Evolutionary conservation across 306 rosid genomes (phyloP), one percentile per base, ranked within the genome.

Genomic region (Rubus parviflorus): DNA sequence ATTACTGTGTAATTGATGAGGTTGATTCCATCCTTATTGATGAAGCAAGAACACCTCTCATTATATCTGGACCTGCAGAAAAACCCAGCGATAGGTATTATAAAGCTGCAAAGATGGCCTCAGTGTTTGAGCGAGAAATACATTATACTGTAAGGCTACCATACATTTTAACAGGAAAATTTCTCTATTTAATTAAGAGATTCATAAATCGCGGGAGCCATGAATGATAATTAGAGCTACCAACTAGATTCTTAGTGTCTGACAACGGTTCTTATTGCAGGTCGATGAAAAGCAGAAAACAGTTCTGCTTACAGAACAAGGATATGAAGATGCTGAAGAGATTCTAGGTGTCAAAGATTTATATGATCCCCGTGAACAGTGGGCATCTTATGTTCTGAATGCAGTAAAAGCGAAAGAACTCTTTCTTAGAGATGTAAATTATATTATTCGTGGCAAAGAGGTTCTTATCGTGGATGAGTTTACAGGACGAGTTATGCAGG

Each of bases 401-500:
- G 97, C 98, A 82, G 87, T 95, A 75, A 95, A 95, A 86, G 93
- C 97, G 4, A 95, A 92, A 82, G 98, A 95, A 81, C 88, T 95
- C 68, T 95, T 95, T 90, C 97, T 95, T 67, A 89, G 83, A 85
- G 97, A 95, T 73, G 97, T 95, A 63, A 95, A 92, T 81, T 95
- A 92, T 83, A 95, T 95, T 49, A 88, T 91, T 75, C 98, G 97
- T 35, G 97, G 93, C 73, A 90, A 88, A 80, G 98, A 92, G 86
- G 93, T 95, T 77, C 87, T 95, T 53, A 95, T 95, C 56, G 98
- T 95, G 66, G 98, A 95, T 51, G 98, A 95, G 84, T 95, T 95
- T 83, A 95, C 98, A 43, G 98, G 98, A 79, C 91, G 98, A 75
- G 98, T 95, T 66, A 95, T 95, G 98, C 98, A 95, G 96, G 98